phyloP scores from a whole-genome alignment of 345 rosid genomes.

The Geranium brycei region DNA sequence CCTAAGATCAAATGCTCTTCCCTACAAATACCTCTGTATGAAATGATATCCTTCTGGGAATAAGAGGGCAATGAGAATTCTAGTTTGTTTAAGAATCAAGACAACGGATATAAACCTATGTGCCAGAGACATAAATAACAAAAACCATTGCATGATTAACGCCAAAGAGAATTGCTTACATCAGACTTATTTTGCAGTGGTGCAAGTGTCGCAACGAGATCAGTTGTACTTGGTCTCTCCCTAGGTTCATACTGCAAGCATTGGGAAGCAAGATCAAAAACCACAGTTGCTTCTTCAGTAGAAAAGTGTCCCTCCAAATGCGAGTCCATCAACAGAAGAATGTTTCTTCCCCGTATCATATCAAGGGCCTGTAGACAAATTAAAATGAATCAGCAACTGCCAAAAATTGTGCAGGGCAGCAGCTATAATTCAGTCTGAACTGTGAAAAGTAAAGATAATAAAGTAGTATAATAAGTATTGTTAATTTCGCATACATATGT shows the following conservation, averaged over 20 bases:
- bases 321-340: conserved; percentile 66
- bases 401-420: not conserved
- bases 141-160: too few relatives aligned
- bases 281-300: conserved; percentile 61
- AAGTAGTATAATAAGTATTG: too few relatives aligned
- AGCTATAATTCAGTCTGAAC: too few relatives aligned
- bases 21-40: not conserved
- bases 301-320: conserved; percentile 76
- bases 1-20: not conserved
- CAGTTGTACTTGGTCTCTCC: conserved; percentile 54
- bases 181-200: conserved; percentile 54
- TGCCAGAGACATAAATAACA: too few relatives aligned
- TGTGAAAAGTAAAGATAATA: too few relatives aligned
- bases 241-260: conserved; percentile 72
- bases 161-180: conserved; percentile 22
- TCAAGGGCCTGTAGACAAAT: conserved; percentile 60
- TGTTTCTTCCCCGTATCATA: conserved; percentile 64
- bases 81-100: not conserved
- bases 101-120: too few relatives aligned
- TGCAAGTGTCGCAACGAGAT: conserved; percentile 49
- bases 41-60: not conserved
- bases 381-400: not conserved
- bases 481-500: too few relatives aligned
- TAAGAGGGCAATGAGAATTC: not conserved
- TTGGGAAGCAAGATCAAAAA: conserved; percentile 65